Percentiles rank a stretch among this genome's conserved stretches.
These are phyloP conservation scores for Penicillium atrosanguineum DNA, from an alignment of 495 filamentous ascomycete genomes.

Conservation along the genomic window DNA sequence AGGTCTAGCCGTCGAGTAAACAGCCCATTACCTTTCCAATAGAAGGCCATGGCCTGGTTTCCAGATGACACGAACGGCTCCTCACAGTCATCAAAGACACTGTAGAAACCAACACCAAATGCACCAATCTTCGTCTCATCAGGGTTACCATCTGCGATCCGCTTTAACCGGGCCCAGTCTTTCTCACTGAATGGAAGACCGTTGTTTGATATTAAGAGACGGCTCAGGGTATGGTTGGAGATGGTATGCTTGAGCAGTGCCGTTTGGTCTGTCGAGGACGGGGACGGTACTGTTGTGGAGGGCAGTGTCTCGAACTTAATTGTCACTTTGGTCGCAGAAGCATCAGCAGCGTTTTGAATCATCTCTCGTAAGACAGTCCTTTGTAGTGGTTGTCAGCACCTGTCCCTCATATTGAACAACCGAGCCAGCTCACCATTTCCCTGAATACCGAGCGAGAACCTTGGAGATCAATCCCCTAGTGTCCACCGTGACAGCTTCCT, in stretches of 20 bases:
- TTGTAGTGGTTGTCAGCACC: slow-evolving; percentile 12
- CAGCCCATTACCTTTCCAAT: slow-evolving; percentile 94
- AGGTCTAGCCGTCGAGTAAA: slow-evolving; percentile 81
- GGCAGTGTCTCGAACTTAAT: slow-evolving; percentile 89
- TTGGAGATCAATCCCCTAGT: slow-evolving; percentile 97
- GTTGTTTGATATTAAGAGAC: slow-evolving; percentile 85
- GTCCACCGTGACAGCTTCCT: slow-evolving; percentile 98
- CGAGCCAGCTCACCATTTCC: slow-evolving; percentile 63
- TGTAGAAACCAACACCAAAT: slow-evolving; percentile 98
- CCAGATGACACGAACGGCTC: slow-evolving; percentile 95
- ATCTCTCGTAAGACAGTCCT: slow-evolving; percentile 79
- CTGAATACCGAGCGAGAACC: slow-evolving; percentile 90
- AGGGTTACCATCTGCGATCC: slow-evolving; percentile 97
- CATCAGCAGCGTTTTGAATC: slow-evolving; percentile 97
- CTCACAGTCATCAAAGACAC: slow-evolving; percentile 96
- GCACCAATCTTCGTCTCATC: slow-evolving; percentile 99
- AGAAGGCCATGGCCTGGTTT: slow-evolving; percentile 91
- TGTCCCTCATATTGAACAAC: neutral
- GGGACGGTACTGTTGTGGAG: slow-evolving; percentile 71
- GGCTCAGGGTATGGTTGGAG: slow-evolving; percentile 75
- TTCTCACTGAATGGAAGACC: slow-evolving; percentile 79
- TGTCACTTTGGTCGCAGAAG: slow-evolving; percentile 81
- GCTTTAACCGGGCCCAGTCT: slow-evolving; percentile 91
- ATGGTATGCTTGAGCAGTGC: slow-evolving; percentile 78
- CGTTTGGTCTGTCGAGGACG: slow-evolving; percentile 61